Conservation (phyloP, 305 asterid species). For the Solanum aculeatissimum region DNA sequence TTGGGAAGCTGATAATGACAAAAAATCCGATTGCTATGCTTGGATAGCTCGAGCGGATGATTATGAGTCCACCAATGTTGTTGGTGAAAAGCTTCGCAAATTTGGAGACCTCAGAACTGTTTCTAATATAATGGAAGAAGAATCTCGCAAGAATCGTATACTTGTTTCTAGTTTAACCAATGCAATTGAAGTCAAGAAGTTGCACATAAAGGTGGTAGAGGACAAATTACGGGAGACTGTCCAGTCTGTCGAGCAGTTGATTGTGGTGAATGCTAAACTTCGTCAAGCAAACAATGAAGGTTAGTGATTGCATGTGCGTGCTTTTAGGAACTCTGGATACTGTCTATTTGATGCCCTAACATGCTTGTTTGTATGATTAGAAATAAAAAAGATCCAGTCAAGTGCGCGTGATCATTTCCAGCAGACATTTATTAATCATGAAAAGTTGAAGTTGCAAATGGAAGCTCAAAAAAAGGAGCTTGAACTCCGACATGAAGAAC, state of each 20-base stretch:
- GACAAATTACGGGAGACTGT: conserved; percentile 9
- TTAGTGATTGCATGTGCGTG: background rate
- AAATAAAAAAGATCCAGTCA: conserved; percentile 27
- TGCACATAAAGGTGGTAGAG: conserved; percentile 11
- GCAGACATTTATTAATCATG: conserved; percentile 28
- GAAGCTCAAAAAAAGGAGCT: conserved; percentile 26
- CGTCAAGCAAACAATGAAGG: conserved; percentile 16
- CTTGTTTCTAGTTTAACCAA: conserved; percentile 19
- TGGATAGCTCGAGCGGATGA: conserved; percentile 21
- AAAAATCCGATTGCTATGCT: conserved; percentile 1
- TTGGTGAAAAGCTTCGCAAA: conserved; percentile 12
- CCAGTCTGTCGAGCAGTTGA: conserved; percentile 1
- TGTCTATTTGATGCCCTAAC: background rate
- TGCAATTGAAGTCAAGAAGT: conserved; percentile 11
- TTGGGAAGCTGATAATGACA: conserved; percentile 11
- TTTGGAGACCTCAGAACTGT: conserved; percentile 12
- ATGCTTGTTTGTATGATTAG: conserved; percentile 3
- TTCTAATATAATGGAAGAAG: conserved; percentile 12
- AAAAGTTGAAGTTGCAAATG: conserved; percentile 24
- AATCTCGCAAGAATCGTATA: conserved; percentile 7
- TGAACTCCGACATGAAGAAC: conserved; percentile 16
- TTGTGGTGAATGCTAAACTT: conserved; percentile 10
- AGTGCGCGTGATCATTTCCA: conserved; percentile 33
- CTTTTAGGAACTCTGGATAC: background rate
- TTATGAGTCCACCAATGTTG: conserved; percentile 2